A percentile compares a stretch with the other conserved stretches of the same genome.
Conservation (phyloP, 768 basidiomycete species). For the Amanita rubescens region DNA sequence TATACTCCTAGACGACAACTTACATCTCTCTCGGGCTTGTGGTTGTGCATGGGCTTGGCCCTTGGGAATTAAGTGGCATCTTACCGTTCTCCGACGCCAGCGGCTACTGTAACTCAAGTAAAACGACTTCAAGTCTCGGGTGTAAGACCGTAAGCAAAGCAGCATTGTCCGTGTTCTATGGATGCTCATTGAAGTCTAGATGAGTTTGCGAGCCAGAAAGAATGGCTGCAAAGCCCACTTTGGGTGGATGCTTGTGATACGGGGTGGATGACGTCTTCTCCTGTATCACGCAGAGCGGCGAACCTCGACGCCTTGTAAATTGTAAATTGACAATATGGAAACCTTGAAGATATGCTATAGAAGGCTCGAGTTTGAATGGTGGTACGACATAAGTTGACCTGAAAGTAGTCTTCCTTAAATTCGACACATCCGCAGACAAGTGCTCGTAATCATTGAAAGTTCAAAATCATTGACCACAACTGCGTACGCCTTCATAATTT, state of each 20-base stretch:
- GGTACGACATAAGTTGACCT: not conserved
- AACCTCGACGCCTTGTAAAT: not conserved
- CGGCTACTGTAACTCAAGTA: no score
- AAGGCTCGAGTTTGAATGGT: constrained; percentile 77
- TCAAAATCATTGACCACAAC: constrained; percentile 99
- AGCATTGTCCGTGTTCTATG: not conserved
- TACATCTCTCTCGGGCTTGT: no score
- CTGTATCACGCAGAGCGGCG: not conserved
- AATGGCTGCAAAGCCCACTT: not conserved
- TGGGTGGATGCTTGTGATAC: constrained; percentile 4
- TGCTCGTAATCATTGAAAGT: constrained; percentile 93
- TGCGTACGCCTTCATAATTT: constrained; percentile 70
- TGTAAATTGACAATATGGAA: constrained; percentile 12
- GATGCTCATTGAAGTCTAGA: not conserved
- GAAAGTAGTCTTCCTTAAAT: constrained; percentile 88
- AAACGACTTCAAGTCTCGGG: constrained; percentile 2
- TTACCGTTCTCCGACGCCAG: no score
- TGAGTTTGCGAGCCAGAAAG: not conserved
- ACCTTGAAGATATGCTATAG: constrained; percentile 3
- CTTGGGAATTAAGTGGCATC: no score
- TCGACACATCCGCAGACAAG: constrained; percentile 80
- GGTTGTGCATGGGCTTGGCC: no score
- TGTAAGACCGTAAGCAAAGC: not conserved
- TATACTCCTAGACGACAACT: no score
- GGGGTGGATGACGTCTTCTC: constrained; percentile 2